Conservation (phyloP, 2,329 filamentous ascomycete genomes). For the Bipolaris gigantea region DNA sequence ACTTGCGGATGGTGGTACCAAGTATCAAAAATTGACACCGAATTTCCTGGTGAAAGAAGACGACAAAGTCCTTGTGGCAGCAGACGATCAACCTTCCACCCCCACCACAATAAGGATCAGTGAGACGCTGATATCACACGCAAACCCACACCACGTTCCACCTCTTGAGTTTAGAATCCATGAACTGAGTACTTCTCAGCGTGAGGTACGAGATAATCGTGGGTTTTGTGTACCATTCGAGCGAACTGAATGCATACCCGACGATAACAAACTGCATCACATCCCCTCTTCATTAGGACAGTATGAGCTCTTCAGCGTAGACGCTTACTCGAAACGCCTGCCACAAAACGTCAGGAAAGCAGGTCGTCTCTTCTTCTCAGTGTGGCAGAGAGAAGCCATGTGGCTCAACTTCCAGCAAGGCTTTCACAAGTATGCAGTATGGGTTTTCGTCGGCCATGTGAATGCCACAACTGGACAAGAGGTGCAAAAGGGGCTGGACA, state of each 20-base stretch:
- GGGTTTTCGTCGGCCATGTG: background rate
- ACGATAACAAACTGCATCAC: background rate
- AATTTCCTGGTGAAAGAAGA: background rate
- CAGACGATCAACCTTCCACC: background rate
- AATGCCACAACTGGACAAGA: background rate
- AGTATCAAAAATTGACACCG: background rate
- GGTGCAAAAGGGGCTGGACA: background rate
- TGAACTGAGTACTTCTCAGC: background rate
- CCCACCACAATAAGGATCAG: background rate
- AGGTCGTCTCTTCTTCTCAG: background rate
- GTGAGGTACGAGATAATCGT: accelerated
- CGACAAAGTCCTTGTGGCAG: background rate
- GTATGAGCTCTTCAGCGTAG: background rate
- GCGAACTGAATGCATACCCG: background rate
- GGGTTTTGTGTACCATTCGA: background rate
- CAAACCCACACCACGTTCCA: background rate
- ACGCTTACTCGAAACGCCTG: background rate
- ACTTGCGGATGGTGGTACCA: background rate
- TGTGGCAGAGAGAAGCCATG: conserved; percentile 6
- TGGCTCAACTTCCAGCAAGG: background rate
- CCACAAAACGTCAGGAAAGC: background rate
- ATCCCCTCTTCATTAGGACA: background rate
- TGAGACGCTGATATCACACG: background rate
- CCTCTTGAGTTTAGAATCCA: background rate
- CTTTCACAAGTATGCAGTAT: background rate